phyloP scores from a whole-genome alignment of 345 rosid species.

The Sisymbrium altissimum region DNA sequence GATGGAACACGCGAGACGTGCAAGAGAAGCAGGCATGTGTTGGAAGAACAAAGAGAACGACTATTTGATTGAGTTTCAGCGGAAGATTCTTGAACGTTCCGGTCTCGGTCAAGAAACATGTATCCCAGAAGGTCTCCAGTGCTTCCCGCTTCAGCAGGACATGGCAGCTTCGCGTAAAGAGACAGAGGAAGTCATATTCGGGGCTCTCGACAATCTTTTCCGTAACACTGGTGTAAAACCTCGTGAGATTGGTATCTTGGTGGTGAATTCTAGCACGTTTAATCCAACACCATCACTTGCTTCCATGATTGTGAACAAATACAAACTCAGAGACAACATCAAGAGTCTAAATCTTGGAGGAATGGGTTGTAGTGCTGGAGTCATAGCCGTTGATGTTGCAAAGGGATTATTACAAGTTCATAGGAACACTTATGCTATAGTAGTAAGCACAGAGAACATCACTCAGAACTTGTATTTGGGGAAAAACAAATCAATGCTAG shows the following conservation, averaged over 20 bases:
- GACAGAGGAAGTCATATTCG: constrained; percentile 88
- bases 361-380: constrained; percentile 59
- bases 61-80: constrained; percentile 57
- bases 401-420: constrained; percentile 44
- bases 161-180: constrained; percentile 89
- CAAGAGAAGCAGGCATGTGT: constrained; percentile 73
- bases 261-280: constrained; percentile 33
- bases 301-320: constrained; percentile 40
- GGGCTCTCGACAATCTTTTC: constrained; percentile 73
- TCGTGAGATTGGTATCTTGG: constrained; percentile 60
- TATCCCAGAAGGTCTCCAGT: constrained; percentile 71
- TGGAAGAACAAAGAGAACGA: constrained; percentile 60
- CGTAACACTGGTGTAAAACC: constrained; percentile 65
- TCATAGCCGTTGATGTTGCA: constrained; percentile 52
- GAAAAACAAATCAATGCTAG: constrained; percentile 53
- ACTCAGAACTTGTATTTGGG: constrained; percentile 48
- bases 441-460: constrained; percentile 57
- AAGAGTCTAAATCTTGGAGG: constrained; percentile 51
- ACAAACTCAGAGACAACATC: constrained; percentile 46
- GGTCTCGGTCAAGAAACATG: constrained; percentile 92
- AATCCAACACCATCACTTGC: constrained; percentile 50
- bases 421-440: constrained; percentile 52
- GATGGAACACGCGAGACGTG: constrained; percentile 74
- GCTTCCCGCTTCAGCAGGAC: constrained; percentile 70
- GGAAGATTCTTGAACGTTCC: constrained; percentile 77